Evolutionary conservation across 2,329 filamentous ascomycete species (phyloP), one percentile per base, ranked within the genome.

Genomic region (Colletotrichum limetticola): DNA sequence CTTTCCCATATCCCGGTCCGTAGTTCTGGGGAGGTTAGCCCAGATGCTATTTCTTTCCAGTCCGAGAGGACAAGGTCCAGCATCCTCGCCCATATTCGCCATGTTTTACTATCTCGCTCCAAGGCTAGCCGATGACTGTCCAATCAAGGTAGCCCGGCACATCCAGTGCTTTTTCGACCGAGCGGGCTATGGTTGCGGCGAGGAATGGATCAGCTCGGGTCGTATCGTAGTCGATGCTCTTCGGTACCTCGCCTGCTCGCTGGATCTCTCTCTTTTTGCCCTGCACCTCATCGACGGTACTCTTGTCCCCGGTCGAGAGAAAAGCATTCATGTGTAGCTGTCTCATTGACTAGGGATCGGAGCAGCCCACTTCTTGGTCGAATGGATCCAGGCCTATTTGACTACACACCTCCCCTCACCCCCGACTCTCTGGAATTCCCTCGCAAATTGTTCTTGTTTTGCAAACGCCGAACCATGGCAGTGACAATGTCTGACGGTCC

Each of bases 401-500:
- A 74, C 68, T 62, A 71, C 69, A 74, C 62, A 71, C 63, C 71
- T 60, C 71, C 71, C 56, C 57, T 53, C 65, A 35, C 65, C 61
- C 66, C 68, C 71, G 52, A 74, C 68, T 62, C 57, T 55, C 60
- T 72, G 70, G 70, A 72, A 72, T 72, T 65, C 68, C 65, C 58
- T 71, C 71, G 67, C 62, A 71, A 71, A 71, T 68, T 74, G 57
- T 58, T 59, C 68, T 68, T 72, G 68, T 71, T 67, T 71, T 71
- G 37, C 68, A 58, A 72, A 74, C 71, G 67, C 71, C 71, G 62
- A 67, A 65, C 55, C 53, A 77, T 72, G 79, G 79, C 76, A 69
- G 75, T 78, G 76, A 79, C 75, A 76, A 84, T 84, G 82, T 76
- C 80, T 75, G 82, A 84, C 72, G 79, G 77, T 65, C 76, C 80